Conservation (phyloP, 371 early-diverging fungal species). For the Rhizopus delemar region DNA sequence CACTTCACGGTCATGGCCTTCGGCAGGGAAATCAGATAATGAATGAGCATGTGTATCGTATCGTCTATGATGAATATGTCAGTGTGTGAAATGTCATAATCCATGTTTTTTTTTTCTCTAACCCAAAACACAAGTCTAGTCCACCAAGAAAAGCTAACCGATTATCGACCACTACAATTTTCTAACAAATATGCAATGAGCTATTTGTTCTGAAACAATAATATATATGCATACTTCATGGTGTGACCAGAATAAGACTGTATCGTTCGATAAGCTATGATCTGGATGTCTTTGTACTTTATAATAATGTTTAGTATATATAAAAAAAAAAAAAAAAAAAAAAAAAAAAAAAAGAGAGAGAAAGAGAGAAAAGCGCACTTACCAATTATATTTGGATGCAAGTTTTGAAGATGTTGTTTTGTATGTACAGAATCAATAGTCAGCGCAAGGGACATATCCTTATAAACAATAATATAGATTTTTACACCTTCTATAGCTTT, state of each 20-base stretch:
- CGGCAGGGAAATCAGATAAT: constrained; percentile 71
- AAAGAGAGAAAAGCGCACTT: constrained; percentile 28
- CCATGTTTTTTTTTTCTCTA: not conserved
- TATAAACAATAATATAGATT: constrained; percentile 89
- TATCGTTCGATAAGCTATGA: constrained; percentile 65
- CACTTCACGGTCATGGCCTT: constrained; percentile 44
- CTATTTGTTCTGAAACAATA: not conserved
- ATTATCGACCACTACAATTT: constrained; percentile 85
- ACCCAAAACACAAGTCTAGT: constrained; percentile 87
- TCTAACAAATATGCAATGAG: constrained; percentile 46
- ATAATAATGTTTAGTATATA: not conserved
- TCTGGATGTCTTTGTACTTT: constrained; percentile 85
- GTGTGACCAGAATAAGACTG: constrained; percentile 80
- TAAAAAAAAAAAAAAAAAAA: constrained; percentile 1
- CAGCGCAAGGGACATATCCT: constrained; percentile 83
- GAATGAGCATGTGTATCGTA: constrained; percentile 85
- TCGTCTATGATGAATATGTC: constrained; percentile 51
- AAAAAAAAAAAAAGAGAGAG: not conserved
- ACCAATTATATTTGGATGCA: constrained; percentile 81
- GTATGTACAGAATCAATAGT: constrained; percentile 83
- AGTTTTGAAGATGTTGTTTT: constrained; percentile 71
- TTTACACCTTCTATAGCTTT: constrained; percentile 89
- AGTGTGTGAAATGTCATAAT: not conserved
- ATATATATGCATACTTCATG: constrained; percentile 44
- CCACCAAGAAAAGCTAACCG: constrained; percentile 89